Percentiles rank a stretch among this genome's conserved stretches.
Evolutionary conservation across 2,329 filamentous ascomycete genomes (phyloP).

Genomic region (Aspergillus melleus): DNA sequence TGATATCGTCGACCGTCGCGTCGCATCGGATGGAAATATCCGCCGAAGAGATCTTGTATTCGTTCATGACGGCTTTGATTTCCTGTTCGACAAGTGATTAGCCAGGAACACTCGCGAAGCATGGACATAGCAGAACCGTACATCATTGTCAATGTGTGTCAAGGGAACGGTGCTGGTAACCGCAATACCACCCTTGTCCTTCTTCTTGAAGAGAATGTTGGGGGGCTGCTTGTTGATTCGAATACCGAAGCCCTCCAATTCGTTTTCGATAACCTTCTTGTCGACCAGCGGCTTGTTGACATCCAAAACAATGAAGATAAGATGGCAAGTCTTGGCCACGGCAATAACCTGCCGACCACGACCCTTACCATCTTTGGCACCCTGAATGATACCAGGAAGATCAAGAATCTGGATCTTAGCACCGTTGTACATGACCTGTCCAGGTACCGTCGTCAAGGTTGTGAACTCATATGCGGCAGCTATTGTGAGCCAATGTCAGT

Average conservation of each 20-base stretch:
- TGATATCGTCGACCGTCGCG: slow-evolving; percentile 94
- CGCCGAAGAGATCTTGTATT: slow-evolving; percentile 94
- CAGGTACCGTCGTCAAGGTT: slow-evolving; percentile 93
- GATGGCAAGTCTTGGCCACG: slow-evolving; percentile 95
- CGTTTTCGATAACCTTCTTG: slow-evolving; percentile 91
- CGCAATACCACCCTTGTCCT: slow-evolving; percentile 95
- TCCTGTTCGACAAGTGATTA: slow-evolving; percentile 52
- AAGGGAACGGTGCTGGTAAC: slow-evolving; percentile 94
- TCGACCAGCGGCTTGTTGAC: slow-evolving; percentile 98
- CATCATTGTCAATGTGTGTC: slow-evolving; percentile 85
- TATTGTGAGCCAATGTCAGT: slow-evolving; percentile 24
- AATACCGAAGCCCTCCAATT: slow-evolving; percentile 96
- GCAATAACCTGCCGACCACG: slow-evolving; percentile 98
- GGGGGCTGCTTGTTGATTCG: slow-evolving; percentile 95
- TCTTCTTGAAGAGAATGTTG: slow-evolving; percentile 99
- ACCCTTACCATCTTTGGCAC: slow-evolving; percentile 96
- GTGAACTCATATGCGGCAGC: slow-evolving; percentile 98
- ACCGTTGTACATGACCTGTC: slow-evolving; percentile 94
- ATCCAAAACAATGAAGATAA: slow-evolving; percentile 98
- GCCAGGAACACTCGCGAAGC: slow-evolving; percentile 17
- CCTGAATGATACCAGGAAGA: slow-evolving; percentile 97
- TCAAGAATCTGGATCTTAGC: slow-evolving; percentile 98
- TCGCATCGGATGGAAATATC: slow-evolving; percentile 98
- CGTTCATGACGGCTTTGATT: slow-evolving; percentile 96
- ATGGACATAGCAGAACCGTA: slow-evolving; percentile 25